A percentile compares a stretch with the other conserved stretches of the same genome.
Conservation (phyloP, 305 asterid species). For the Solanum chacoense region DNA sequence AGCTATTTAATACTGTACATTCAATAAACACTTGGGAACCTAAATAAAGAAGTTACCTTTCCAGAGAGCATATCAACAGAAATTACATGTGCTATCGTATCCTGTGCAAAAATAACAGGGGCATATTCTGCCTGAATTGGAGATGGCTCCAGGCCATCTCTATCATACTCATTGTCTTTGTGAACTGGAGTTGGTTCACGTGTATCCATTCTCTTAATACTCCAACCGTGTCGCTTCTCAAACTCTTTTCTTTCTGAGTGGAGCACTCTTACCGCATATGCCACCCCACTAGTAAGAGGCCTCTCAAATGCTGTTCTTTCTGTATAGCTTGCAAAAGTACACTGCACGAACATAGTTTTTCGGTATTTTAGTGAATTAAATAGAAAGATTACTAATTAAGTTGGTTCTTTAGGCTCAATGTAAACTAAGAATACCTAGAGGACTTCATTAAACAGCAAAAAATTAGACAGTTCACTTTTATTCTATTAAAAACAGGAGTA, state of each 20-base stretch:
- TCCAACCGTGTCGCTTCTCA: slow-evolving; percentile 86
- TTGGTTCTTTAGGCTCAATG: background rate
- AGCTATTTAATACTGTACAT: background rate
- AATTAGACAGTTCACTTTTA: background rate
- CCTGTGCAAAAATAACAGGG: slow-evolving; percentile 97
- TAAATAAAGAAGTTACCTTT: slow-evolving; percentile 40
- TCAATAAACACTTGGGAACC: background rate
- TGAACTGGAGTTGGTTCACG: slow-evolving; percentile 64
- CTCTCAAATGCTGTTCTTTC: slow-evolving; percentile 92
- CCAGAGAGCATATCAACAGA: slow-evolving; percentile 96
- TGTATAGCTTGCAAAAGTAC: slow-evolving; percentile 73
- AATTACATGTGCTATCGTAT: slow-evolving; percentile 83
- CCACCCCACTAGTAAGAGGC: slow-evolving; percentile 98
- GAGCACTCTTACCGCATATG: slow-evolving; percentile 92
- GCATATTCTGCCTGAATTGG: slow-evolving; percentile 89
- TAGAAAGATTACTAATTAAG: background rate
- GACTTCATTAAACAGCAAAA: background rate
- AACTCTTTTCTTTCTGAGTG: slow-evolving; percentile 71
- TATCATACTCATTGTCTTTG: slow-evolving; percentile 67
- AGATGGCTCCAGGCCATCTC: slow-evolving; percentile 64
- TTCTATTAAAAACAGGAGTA: background rate
- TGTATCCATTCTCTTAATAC: slow-evolving; percentile 82
- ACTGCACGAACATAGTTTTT: slow-evolving; percentile 29
- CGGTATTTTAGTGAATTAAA: background rate
- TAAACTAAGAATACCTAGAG: background rate